phyloP scores from a whole-genome alignment of 768 basidiomycete species.

The Tulasnella sp. region DNA sequence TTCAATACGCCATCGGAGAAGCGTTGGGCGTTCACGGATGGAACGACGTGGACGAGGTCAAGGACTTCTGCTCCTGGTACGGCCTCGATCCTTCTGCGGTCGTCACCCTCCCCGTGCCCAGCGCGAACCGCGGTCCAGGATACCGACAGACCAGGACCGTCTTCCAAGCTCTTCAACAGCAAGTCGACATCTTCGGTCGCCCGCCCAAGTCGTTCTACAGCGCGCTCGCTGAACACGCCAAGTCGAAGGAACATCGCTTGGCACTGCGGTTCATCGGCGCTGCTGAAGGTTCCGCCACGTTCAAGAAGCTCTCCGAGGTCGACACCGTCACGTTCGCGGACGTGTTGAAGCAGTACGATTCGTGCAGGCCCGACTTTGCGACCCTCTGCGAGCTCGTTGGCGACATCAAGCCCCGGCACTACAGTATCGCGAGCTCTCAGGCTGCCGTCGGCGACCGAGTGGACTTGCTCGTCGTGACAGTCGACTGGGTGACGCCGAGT shows the following conservation, averaged over 20 bases:
- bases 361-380: conserved; percentile 81
- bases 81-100: conserved; percentile 79
- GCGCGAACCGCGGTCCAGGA: conserved; percentile 50
- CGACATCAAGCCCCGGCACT: conserved; percentile 96
- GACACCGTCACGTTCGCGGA: conserved; percentile 95
- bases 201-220: conserved; percentile 96
- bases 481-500: conserved; percentile 86
- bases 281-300: conserved; percentile 85
- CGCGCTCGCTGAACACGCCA: conserved; percentile 78
- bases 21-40: conserved; percentile 97
- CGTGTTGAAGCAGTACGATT: conserved; percentile 72
- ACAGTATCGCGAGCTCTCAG: conserved; percentile 96
- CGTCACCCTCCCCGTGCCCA: conserved; percentile 75
- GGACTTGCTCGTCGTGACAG: conserved; percentile 92
- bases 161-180: conserved; percentile 94
- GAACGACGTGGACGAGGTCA: conserved; percentile 89
- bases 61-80: conserved; percentile 91
- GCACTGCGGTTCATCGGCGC: conserved; percentile 90
- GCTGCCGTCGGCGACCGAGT: conserved; percentile 93
- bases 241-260: conserved; percentile 67
- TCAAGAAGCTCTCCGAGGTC: conserved; percentile 94
- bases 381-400: conserved; percentile 86
- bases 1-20: conserved; percentile 95
- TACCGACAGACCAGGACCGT: conserved; percentile 90
- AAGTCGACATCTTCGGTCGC: conserved; percentile 93